Evolutionary conservation across 495 filamentous ascomycete species (phyloP).

Genomic region (Aspergillus ostianus): DNA sequence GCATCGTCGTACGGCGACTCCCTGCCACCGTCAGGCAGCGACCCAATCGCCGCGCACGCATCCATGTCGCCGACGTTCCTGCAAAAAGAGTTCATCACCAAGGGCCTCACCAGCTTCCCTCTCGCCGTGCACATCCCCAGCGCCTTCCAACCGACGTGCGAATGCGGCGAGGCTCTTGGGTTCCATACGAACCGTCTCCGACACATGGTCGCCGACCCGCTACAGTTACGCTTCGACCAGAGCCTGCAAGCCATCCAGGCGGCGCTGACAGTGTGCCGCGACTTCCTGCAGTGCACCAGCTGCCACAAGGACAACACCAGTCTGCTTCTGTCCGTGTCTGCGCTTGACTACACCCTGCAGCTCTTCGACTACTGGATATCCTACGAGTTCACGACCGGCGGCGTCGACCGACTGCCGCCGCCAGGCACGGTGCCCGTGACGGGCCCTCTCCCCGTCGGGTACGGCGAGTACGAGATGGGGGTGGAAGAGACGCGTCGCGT

Average conservation of each 20-base stretch:
- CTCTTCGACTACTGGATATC: slow-evolving; percentile 38
- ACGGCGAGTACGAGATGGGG: slow-evolving; percentile 42
- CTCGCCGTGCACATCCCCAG: slow-evolving; percentile 28
- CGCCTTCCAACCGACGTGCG: slow-evolving; percentile 26
- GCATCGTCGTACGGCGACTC: slow-evolving; percentile 9
- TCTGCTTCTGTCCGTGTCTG: slow-evolving; percentile 32
- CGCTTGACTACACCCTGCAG: slow-evolving; percentile 35
- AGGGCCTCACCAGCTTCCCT: slow-evolving; percentile 31
- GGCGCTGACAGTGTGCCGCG: slow-evolving; percentile 33
- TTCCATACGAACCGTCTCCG: slow-evolving; percentile 38
- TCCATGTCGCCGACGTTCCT: slow-evolving; percentile 41
- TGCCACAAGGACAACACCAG: slow-evolving; percentile 39
- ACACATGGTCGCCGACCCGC: slow-evolving; percentile 29
- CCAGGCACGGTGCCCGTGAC: slow-evolving; percentile 16
- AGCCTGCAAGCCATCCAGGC: slow-evolving; percentile 37
- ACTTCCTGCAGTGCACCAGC: slow-evolving; percentile 36
- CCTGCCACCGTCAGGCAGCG: slow-evolving; percentile 9
- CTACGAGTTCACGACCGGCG: slow-evolving; percentile 23
- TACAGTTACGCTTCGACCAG: slow-evolving; percentile 37
- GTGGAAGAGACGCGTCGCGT: slow-evolving; percentile 35
- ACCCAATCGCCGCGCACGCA: slow-evolving; percentile 25
- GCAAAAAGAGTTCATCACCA: slow-evolving; percentile 30
- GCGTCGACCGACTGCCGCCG: slow-evolving; percentile 10
- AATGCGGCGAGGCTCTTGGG: slow-evolving; percentile 35
- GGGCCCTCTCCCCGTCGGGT: slow-evolving; percentile 21